Evolutionary conservation across 2,329 filamentous ascomycete species (phyloP).

Genomic region (Apiospora marii): DNA sequence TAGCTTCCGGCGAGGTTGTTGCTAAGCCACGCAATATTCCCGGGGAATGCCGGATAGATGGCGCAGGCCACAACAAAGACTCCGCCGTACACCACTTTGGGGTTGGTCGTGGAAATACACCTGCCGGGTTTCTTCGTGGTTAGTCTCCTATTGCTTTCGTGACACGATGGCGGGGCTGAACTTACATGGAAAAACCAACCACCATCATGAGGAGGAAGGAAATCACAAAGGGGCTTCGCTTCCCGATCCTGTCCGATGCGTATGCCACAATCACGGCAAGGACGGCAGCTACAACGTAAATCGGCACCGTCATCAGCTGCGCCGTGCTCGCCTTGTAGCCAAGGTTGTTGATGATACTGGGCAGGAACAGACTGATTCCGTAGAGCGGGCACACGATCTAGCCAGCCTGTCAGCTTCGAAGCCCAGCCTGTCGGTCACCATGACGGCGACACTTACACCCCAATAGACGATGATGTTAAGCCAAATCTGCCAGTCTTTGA

Average conservation of each 20-base stretch:
- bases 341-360: slow-evolving; percentile 68
- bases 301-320: slow-evolving; percentile 69
- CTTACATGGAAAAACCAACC: slow-evolving; percentile 64
- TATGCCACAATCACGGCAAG: slow-evolving; percentile 62
- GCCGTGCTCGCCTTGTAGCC: slow-evolving; percentile 65
- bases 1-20: slow-evolving; percentile 76
- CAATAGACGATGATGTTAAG: slow-evolving; percentile 44
- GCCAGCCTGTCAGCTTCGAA: slow-evolving; percentile 39
- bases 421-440: slow-evolving; percentile 28
- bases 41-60: slow-evolving; percentile 82
- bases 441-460: slow-evolving; percentile 44
- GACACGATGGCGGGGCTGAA: neutral
- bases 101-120: slow-evolving; percentile 64
- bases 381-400: slow-evolving; percentile 63
- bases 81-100: slow-evolving; percentile 73
- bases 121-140: slow-evolving; percentile 46
- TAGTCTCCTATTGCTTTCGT: slow-evolving; percentile 33
- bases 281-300: slow-evolving; percentile 70
- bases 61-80: slow-evolving; percentile 79
- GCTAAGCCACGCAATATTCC: slow-evolving; percentile 79
- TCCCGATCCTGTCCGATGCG: slow-evolving; percentile 61
- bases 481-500: slow-evolving; percentile 51
- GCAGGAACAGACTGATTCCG: slow-evolving; percentile 66
- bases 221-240: slow-evolving; percentile 63
- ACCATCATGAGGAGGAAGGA: slow-evolving; percentile 60